These are phyloP conservation scores for Sarcodon aspratus DNA, from an alignment of 768 basidiomycete genomes.

Conservation along the genomic window DNA sequence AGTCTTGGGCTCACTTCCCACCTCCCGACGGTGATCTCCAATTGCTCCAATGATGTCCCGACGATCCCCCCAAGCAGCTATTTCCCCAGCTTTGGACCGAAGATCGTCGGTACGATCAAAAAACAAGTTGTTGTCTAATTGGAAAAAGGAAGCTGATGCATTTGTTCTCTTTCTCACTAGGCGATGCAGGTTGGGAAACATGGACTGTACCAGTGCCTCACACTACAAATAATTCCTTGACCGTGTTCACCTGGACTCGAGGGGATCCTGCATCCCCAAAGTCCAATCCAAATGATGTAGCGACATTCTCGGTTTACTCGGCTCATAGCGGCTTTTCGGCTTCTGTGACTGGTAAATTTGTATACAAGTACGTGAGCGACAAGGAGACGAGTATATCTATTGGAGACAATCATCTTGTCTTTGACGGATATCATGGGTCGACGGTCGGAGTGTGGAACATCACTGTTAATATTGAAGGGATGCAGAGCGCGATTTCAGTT, in stretches of 20 bases:
- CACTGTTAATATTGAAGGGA: not conserved
- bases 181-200: not conserved
- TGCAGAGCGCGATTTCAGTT: not conserved
- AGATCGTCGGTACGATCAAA: too few species aligned
- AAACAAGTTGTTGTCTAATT: too few species aligned
- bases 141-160: too few species aligned
- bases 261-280: not conserved
- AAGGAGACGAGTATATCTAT: not conserved
- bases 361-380: not conserved
- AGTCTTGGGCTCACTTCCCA: too few species aligned
- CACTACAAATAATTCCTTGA: not conserved
- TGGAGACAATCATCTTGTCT: not conserved
- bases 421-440: not conserved
- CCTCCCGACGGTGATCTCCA: too few species aligned
- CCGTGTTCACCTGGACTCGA: not conserved
- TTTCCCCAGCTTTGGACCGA: too few species aligned
- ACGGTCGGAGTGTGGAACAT: not conserved
- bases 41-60: too few species aligned
- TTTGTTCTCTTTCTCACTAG: too few species aligned
- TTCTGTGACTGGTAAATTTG: not conserved
- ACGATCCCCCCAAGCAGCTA: too few species aligned
- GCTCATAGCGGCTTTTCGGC: not conserved
- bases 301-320: not conserved
- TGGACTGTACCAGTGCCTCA: not conserved
- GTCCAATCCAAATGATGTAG: not conserved